Base-by-base conservation (phyloP, 768 basidiomycete species). In the Boletus barrowsii region DNA sequence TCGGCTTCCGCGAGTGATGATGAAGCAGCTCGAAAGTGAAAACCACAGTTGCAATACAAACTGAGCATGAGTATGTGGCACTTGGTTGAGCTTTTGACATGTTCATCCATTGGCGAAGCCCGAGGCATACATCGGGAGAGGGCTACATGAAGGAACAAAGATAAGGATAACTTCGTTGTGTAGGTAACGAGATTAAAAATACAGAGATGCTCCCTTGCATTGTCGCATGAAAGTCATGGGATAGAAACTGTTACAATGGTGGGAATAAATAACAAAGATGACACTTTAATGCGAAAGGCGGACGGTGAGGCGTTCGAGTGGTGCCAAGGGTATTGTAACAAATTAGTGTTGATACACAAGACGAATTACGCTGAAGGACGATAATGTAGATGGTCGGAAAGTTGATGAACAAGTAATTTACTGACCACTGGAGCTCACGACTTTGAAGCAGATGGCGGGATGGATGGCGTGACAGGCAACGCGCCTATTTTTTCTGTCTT, bases 401-500 rank as follows among this genome's bases (percentile, higher is more conserved):
- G 8, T 6, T 26, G 11, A 18, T 10, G 22, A 14, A n/a, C 41
- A 10, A 37, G 41, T 6, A 14, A 29, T 10, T 33, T 6, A 43
- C 41, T 18, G 5, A 47, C 46, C n/a, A 36, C 42, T 37, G 9
- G 30, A 17, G 37, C 9, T 68, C 54, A 70, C 22, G 54, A 20
- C 42, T 42, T 62, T 26, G 66, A 51, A 11, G 37, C 22, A 22
- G 63, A 59, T 18, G 56, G 42, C 8, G 62, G 42, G 14, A 51
- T 47, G 20, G 58, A 47, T 1, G 48, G 57, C 10, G 56, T 18
- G 42, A 54, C 47, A 11, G 68, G 46, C 33, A 56, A 36, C 13
- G 58, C 18, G 14, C 57, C 50, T n/a, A 47, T 53, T 42, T 48
- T 60, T 14, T 53, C 47, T 5, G 50, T 57, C 41, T 59, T 68